Evolutionary conservation across 148 eudicot genomes (phyloP).

Genomic region (Euryodendron excelsum): DNA sequence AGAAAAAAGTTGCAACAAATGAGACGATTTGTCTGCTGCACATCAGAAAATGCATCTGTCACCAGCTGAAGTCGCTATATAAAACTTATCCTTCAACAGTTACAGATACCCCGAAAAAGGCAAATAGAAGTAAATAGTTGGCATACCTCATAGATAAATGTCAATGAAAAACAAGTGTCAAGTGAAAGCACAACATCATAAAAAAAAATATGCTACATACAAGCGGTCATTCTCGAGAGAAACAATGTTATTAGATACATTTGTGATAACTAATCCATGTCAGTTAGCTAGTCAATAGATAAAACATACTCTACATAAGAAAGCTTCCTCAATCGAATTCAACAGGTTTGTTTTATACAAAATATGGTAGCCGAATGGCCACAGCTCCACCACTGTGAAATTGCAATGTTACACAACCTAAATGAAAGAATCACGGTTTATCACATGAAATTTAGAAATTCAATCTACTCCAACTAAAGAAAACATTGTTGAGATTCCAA

Average conservation of each 20-base stretch:
- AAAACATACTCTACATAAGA: neutral
- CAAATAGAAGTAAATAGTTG: neutral
- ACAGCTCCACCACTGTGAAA: no score
- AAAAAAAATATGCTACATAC: neutral
- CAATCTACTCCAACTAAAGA: no score
- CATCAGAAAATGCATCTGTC: neutral
- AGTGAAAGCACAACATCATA: neutral
- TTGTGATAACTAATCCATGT: neutral
- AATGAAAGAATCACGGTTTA: no score
- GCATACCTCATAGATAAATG: neutral
- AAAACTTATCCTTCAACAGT: neutral
- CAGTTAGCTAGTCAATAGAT: neutral
- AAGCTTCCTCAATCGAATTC: neutral
- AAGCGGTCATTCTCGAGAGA: neutral
- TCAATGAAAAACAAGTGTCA: neutral
- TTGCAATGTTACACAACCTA: neutral
- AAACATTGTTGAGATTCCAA: neutral
- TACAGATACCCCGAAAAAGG: neutral
- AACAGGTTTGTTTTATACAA: neutral
- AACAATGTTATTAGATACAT: neutral
- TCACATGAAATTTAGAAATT: neutral
- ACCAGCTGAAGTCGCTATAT: neutral
- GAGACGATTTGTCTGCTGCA: neutral
- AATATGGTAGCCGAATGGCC: no score
- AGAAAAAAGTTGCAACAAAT: neutral